Percentiles rank a stretch among this genome's conserved stretches.
Conservation (phyloP, 345 rosid species). For the Euphorbia peplus region DNA sequence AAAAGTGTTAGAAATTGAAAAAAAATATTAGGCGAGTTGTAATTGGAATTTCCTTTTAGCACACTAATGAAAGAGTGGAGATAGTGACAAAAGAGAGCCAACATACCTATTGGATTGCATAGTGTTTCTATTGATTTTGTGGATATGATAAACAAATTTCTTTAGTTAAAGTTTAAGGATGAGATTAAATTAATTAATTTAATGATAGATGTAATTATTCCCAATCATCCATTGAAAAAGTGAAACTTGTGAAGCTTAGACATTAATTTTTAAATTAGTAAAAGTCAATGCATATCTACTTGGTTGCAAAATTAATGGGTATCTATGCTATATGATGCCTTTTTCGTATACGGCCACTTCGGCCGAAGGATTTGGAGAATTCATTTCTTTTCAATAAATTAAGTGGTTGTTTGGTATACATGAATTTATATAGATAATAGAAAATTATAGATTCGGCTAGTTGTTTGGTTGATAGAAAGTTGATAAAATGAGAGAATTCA, state of each 20-base stretch:
- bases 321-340: slow-evolving; percentile 14
- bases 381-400: too few relatives aligned
- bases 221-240: slow-evolving; percentile 31
- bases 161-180: not conserved
- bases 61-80: not conserved
- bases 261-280: not conserved
- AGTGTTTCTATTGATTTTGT: slow-evolving; percentile 9
- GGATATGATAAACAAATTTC: slow-evolving; percentile 16
- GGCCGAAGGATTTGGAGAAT: slow-evolving; percentile 29
- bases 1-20: too few relatives aligned
- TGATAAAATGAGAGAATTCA: too few relatives aligned
- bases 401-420: too few relatives aligned
- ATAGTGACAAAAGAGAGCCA: not conserved
- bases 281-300: slow-evolving; percentile 31
- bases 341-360: slow-evolving; percentile 28
- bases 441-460: too few relatives aligned
- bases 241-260: slow-evolving; percentile 18
- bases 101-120: not conserved
- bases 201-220: slow-evolving; percentile 29
- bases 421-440: too few relatives aligned
- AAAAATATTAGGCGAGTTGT: not conserved
- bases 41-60: not conserved
- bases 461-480: too few relatives aligned
- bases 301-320: slow-evolving; percentile 5
- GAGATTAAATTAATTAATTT: slow-evolving; percentile 7